Evolutionary conservation across 2,329 filamentous ascomycete genomes (phyloP).

Genomic region (Talaromyces sp.): DNA sequence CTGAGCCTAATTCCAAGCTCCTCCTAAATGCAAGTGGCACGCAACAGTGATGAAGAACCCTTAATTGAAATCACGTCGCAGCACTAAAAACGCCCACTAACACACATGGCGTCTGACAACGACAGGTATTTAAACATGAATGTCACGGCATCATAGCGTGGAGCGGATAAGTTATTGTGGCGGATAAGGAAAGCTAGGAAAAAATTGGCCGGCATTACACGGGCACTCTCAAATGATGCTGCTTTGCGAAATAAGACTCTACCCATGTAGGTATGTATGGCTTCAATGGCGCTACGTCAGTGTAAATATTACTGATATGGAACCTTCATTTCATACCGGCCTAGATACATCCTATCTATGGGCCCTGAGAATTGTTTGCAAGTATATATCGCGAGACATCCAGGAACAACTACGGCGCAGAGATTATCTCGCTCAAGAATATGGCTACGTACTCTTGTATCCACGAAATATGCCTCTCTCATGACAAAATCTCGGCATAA

Average conservation of each 20-base stretch:
- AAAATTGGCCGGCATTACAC: background rate
- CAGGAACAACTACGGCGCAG: background rate
- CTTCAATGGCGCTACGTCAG: background rate
- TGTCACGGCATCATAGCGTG: background rate
- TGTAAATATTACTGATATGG: background rate
- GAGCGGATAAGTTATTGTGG: background rate
- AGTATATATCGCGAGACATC: background rate
- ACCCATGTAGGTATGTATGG: too few relatives aligned
- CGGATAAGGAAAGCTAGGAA: background rate
- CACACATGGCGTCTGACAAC: background rate
- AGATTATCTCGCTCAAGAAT: background rate
- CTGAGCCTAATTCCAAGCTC: background rate
- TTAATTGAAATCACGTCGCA: background rate
- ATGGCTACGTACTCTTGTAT: background rate
- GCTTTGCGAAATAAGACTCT: background rate
- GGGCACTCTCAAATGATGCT: background rate
- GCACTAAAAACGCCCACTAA: constrained; percentile 4
- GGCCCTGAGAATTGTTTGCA: background rate
- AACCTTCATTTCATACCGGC: too few relatives aligned
- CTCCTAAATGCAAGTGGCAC: background rate
- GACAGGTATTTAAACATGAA: background rate
- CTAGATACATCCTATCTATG: too few relatives aligned
- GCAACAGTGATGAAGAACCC: background rate
- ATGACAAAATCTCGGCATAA: background rate
- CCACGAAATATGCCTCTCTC: background rate